phyloP scores from a whole-genome alignment of 805 yeast genomes.

The Metschnikowia peoriensis region DNA sequence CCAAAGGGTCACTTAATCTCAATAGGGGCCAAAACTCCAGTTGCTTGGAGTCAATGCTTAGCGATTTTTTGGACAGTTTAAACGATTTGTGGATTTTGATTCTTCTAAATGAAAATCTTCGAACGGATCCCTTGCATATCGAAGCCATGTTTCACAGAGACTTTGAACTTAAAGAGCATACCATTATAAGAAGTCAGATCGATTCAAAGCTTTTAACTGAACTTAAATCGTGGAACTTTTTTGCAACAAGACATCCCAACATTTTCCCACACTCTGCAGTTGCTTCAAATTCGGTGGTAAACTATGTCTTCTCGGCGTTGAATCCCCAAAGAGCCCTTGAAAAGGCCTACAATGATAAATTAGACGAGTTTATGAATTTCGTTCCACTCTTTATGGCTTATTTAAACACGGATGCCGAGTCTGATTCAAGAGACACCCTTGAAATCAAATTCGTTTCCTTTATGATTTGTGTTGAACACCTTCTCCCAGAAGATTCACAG shows the following conservation, averaged over 20 bases:
- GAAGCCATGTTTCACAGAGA: conserved; percentile 9
- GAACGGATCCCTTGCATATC: background rate
- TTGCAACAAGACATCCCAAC: conserved; percentile 11
- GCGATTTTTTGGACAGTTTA: conserved; percentile 13
- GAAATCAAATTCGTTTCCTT: conserved; percentile 16
- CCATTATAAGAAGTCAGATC: background rate
- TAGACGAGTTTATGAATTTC: conserved; percentile 11
- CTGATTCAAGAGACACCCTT: conserved; percentile 5
- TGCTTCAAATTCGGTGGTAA: background rate
- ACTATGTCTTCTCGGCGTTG: background rate
- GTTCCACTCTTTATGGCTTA: conserved; percentile 12
- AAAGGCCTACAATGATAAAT: conserved; percentile 10
- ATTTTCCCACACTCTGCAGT: conserved; percentile 5
- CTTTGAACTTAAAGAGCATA: background rate
- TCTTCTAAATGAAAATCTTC: conserved; percentile 12
- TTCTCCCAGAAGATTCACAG: conserved; percentile 8
- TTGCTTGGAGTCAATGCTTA: conserved; percentile 6
- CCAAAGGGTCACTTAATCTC: background rate
- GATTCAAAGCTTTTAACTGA: conserved; percentile 6
- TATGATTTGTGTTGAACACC: conserved; percentile 9
- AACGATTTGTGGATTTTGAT: conserved; percentile 17
- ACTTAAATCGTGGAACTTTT: conserved; percentile 13
- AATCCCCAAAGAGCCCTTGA: conserved; percentile 2
- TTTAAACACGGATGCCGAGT: conserved; percentile 1
- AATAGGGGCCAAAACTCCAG: background rate